phyloP scores from a whole-genome alignment of 371 early-diverging fungal genomes.

The Coemansia sp. region DNA sequence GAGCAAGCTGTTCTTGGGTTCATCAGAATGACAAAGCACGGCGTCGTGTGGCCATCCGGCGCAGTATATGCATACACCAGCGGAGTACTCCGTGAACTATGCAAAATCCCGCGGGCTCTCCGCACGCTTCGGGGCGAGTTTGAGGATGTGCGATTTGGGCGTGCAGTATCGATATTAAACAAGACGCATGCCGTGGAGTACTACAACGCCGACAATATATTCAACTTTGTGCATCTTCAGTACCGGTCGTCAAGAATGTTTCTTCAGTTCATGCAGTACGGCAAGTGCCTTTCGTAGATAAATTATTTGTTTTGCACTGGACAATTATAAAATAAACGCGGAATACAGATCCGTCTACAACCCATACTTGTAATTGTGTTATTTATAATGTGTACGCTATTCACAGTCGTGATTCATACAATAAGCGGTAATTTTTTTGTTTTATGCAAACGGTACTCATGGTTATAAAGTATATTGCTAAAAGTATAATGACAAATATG shows the following conservation, averaged over 20 bases:
- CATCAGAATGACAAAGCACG: not conserved
- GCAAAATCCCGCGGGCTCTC: not conserved
- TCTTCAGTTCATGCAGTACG: not conserved
- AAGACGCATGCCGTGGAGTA: not conserved
- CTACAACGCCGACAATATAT: not conserved
- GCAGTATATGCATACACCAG: not conserved
- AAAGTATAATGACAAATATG: too few relatives aligned
- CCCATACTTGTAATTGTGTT: too few relatives aligned
- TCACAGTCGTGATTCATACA: too few relatives aligned
- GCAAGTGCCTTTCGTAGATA: not conserved
- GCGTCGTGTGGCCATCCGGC: not conserved
- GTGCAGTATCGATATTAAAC: not conserved
- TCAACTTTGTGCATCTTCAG: not conserved
- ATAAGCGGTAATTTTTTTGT: too few relatives aligned
- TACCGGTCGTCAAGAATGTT: not conserved
- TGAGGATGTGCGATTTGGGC: not conserved
- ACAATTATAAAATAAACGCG: too few relatives aligned
- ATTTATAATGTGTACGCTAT: too few relatives aligned
- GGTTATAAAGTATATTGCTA: too few relatives aligned
- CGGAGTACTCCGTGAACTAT: not conserved
- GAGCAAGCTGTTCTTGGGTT: not conserved
- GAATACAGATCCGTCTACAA: too few relatives aligned
- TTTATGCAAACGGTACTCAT: too few relatives aligned
- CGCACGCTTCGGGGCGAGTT: not conserved
- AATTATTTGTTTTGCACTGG: not conserved